Percentiles rank a stretch among this genome's conserved stretches.
These are phyloP conservation scores for Naegleria gruberi DNA, from an alignment of 208 protist genomes.

Conservation along the genomic window DNA sequence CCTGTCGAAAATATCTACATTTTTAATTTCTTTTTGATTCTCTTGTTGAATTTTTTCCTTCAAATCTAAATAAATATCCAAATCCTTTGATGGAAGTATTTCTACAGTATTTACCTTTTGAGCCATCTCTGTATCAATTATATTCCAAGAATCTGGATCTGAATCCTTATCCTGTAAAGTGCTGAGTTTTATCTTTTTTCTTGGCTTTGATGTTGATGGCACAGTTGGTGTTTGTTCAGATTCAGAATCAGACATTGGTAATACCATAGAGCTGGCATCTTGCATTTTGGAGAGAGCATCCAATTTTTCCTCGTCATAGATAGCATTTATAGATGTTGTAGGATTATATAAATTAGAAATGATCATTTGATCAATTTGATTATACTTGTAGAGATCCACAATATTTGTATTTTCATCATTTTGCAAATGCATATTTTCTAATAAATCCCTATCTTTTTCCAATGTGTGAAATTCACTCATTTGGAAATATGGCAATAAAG, in stretches of 20 bases:
- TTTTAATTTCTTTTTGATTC: background rate
- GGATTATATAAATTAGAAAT: background rate
- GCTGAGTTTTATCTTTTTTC: background rate
- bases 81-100: background rate
- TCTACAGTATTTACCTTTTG: background rate
- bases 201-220: background rate
- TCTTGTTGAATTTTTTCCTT: background rate
- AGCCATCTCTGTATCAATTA: background rate
- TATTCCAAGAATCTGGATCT: background rate
- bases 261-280: background rate
- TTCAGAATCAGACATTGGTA: background rate
- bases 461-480: background rate
- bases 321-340: background rate
- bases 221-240: background rate
- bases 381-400: no score
- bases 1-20: slow-evolving; percentile 1
- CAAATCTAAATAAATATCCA: background rate
- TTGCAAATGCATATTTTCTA: no score
- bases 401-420: no score
- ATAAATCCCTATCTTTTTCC: background rate
- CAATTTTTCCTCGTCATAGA: background rate
- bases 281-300: background rate
- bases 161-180: background rate
- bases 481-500: background rate
- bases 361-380: background rate